phyloP scores from a whole-genome alignment of 2,329 filamentous ascomycete genomes.

The Xylariaceae sp. region DNA sequence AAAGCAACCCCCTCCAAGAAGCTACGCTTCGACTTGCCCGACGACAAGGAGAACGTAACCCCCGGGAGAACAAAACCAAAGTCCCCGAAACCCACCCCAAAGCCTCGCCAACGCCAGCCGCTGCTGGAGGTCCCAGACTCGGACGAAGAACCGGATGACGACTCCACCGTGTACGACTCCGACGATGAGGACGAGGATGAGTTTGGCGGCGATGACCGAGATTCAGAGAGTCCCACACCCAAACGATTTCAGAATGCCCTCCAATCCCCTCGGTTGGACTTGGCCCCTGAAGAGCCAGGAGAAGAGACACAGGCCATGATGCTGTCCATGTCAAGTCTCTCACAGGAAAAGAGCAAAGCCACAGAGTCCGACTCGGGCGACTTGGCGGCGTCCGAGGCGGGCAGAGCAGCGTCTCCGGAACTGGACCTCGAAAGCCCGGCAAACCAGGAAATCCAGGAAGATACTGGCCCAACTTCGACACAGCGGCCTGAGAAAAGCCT shows the following conservation, averaged over 20 bases:
- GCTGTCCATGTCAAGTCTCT: constrained; percentile 3
- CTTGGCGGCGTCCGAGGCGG: too few relatives aligned
- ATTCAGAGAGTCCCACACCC: constrained; percentile 15
- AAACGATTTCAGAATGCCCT: constrained; percentile 1
- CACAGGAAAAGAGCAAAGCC: neutral
- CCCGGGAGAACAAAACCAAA: constrained; percentile 31
- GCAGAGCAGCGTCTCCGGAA: too few relatives aligned
- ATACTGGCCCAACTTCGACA: too few relatives aligned
- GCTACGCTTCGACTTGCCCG: constrained; percentile 27
- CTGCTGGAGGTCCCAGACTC: constrained; percentile 30
- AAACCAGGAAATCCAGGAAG: too few relatives aligned
- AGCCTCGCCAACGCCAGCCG: constrained; percentile 20
- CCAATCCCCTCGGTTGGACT: neutral
- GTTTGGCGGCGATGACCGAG: constrained; percentile 10
- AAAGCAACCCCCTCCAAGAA: constrained; percentile 24
- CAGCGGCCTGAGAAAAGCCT: too few relatives aligned
- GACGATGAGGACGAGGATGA: constrained; percentile 24
- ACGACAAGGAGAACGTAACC: constrained; percentile 33
- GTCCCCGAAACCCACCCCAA: constrained; percentile 23
- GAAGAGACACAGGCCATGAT: constrained; percentile 24
- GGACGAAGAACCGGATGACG: constrained; percentile 23
- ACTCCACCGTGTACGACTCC: constrained; percentile 19
- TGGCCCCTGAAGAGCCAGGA: constrained; percentile 15
- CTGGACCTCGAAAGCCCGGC: too few relatives aligned
- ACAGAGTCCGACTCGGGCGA: too few relatives aligned